phyloP scores from a whole-genome alignment of 495 filamentous ascomycete species.

The Aspergillus kassunensis region DNA sequence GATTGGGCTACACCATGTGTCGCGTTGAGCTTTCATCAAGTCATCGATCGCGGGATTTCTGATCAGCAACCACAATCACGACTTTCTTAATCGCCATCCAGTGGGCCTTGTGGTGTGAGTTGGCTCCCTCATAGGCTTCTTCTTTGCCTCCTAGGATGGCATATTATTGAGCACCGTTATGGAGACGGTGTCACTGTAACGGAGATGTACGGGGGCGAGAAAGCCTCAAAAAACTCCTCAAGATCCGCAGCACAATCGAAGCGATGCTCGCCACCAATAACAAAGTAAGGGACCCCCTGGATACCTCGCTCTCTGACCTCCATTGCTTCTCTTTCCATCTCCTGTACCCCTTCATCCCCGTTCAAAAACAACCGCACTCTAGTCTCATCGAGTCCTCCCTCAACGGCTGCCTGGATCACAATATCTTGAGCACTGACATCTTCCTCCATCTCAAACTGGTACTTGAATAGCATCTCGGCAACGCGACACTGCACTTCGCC shows the following conservation, averaged over 20 bases:
- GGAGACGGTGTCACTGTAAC: not conserved
- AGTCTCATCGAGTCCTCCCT: constrained; percentile 11
- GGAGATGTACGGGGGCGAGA: too few species aligned
- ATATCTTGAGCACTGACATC: constrained; percentile 17
- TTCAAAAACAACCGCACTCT: constrained; percentile 12
- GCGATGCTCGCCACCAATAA: constrained; percentile 6
- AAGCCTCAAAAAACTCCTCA: constrained; percentile 22
- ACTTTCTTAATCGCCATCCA: too few species aligned
- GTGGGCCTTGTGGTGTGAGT: too few species aligned
- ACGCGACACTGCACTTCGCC: constrained; percentile 10
- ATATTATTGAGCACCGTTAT: not conserved
- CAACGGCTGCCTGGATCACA: constrained; percentile 10
- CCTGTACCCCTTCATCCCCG: not conserved
- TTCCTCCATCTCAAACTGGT: constrained; percentile 21
- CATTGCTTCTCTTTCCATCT: constrained; percentile 8
- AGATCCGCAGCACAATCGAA: constrained; percentile 12
- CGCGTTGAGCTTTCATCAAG: too few species aligned
- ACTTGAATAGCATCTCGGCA: constrained; percentile 14
- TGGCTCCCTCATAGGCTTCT: too few species aligned
- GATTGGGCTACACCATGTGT: too few species aligned
- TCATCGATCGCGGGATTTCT: too few species aligned
- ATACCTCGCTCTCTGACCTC: constrained; percentile 5
- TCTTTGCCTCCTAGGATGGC: too few species aligned
- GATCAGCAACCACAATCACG: too few species aligned
- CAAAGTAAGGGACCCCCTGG: constrained; percentile 19